Evolutionary conservation across 768 basidiomycete species (phyloP).

Genomic region (Rubroboletus pulcherrimus): DNA sequence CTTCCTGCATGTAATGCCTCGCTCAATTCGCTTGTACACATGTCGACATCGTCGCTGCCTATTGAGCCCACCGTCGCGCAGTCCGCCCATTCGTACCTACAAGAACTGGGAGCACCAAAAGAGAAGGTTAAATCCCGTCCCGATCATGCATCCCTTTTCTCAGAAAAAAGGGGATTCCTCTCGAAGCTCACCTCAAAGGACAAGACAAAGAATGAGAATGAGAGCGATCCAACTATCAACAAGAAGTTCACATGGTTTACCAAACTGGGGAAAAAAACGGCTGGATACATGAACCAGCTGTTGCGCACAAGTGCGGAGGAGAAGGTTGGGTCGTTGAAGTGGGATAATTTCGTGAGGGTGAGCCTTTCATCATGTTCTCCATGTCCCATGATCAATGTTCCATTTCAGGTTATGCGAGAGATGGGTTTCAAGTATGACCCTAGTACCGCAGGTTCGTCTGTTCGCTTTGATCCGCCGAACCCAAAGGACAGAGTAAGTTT

Average conservation of each 20-base stretch:
- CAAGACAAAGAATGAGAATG: constrained; percentile 34
- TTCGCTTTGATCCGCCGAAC: constrained; percentile 75
- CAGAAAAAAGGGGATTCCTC: constrained; percentile 45
- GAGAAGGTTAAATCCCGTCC: constrained; percentile 69
- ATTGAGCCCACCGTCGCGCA: constrained; percentile 53
- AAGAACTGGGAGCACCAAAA: constrained; percentile 49
- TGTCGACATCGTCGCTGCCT: constrained; percentile 41
- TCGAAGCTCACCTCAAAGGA: constrained; percentile 41
- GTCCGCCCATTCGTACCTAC: constrained; percentile 68
- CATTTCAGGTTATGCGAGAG: constrained; percentile 62
- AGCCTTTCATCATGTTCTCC: neutral
- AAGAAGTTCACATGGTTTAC: constrained; percentile 55
- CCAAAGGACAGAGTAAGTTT: constrained; percentile 40
- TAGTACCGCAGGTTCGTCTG: constrained; percentile 77
- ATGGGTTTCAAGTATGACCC: constrained; percentile 76
- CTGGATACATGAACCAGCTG: constrained; percentile 59
- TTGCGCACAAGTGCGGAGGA: constrained; percentile 54
- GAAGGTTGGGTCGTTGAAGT: constrained; percentile 64
- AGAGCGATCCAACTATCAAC: constrained; percentile 13
- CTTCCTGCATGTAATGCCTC: constrained; percentile 14
- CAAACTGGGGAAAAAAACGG: constrained; percentile 56
- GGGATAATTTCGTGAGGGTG: constrained; percentile 78
- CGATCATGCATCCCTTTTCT: constrained; percentile 51
- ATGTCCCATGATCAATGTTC: neutral
- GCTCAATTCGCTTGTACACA: constrained; percentile 20